Evolutionary conservation across 2,329 filamentous ascomycete genomes (phyloP), one percentile per base, ranked within the genome.

Genomic region (Aspergillus sp.): DNA sequence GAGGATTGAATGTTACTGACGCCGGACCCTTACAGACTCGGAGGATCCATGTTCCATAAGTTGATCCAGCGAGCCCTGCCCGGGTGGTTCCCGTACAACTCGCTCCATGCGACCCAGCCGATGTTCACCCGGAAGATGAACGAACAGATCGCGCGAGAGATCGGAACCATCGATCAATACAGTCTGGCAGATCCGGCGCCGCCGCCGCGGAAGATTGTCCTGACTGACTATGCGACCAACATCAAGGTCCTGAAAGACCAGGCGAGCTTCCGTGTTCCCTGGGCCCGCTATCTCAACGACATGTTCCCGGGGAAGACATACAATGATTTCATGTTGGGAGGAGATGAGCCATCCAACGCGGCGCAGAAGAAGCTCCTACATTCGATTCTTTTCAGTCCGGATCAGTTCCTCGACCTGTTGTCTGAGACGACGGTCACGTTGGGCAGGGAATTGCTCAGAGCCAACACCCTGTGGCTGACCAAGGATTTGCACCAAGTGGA

Each of bases 31-130:
- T 52, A 42, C 14, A 54, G 59, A 16, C 53, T 64, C 20, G 62
- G 63, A 36, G 61, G 64, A 13, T 68, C 64, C 19, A 59, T 68
- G 43, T 64, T 69, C 41, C 61, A 69, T 47, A 63, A 66, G 31
- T 47, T 69, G 11, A 54, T 68, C 19, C 64, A 67, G n/a, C 59
- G 66, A 7, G 61, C 61, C 2, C 58, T 69, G 20, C 66, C 66
- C 3, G 63, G 57, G 9, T 62, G 60, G 55, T 63, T 65, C 48
- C 57, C 59, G 3, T 60, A 59, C 25, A 60, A 69, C 49, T 67
- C 64, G 1, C 56, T 69, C 45, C 59, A 64, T 23, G 55, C 58
- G 25, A 62, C 58, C 19, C 64, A 68, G 32, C 66, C 66, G 0
- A 65, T 69, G 56, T 66, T 63, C 20, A 63, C 64, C 5, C 58